Percentiles rank a stretch among this genome's conserved stretches.
Evolutionary conservation across 1,284 basidiomycete species (phyloP).

Genomic region (Cystobasidium pallidum): DNA sequence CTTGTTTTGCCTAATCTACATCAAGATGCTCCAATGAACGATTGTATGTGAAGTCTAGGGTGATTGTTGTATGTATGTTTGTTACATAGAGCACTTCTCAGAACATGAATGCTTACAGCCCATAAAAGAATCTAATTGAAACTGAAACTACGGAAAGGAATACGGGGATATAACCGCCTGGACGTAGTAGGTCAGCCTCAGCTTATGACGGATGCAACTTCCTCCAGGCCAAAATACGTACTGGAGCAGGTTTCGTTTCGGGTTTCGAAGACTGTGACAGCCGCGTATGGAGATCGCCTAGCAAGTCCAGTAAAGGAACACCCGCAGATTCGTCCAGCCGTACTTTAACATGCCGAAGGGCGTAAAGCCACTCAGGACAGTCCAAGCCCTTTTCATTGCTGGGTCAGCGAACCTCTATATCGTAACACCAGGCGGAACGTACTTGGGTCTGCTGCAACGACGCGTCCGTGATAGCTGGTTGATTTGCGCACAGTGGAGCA

Average conservation of each 20-base stretch:
- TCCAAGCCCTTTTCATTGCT: neutral
- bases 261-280: neutral
- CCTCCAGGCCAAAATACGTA: neutral
- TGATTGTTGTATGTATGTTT: no score
- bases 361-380: slow-evolving; percentile 16
- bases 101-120: no score
- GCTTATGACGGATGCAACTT: no score
- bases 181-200: no score
- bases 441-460: neutral
- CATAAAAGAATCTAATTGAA: no score
- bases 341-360: slow-evolving; percentile 19
- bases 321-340: slow-evolving; percentile 29
- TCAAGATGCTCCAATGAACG: no score
- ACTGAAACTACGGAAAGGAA: slow-evolving; percentile 3
- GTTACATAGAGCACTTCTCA: no score
- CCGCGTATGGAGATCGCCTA: neutral
- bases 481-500: neutral
- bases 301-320: slow-evolving; percentile 18
- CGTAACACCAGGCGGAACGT: neutral
- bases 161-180: neutral
- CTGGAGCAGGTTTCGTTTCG: neutral
- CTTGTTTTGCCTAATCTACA: no score
- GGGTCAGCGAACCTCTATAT: neutral
- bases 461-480: neutral
- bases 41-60: no score